These are phyloP conservation scores for Microstroma glucosiphilum DNA, from an alignment of 1,284 basidiomycete species.

Conservation along the genomic window DNA sequence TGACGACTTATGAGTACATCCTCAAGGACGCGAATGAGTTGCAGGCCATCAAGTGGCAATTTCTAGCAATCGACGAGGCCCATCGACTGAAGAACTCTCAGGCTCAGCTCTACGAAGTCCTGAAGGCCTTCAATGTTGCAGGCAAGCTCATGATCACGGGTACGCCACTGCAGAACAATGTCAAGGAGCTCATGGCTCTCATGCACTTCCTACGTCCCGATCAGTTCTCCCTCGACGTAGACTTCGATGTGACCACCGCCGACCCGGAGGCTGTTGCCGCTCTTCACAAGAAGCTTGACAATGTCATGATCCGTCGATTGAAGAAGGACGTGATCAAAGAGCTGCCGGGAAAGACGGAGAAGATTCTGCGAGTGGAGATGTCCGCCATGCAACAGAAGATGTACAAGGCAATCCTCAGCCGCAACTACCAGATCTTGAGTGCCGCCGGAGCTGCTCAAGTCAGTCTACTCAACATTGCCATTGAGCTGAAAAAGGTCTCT, in stretches of 20 bases:
- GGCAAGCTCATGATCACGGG: constrained; percentile 95
- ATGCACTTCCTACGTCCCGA: constrained; percentile 99
- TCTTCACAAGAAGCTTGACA: constrained; percentile 84
- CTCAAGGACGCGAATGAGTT: constrained; percentile 91
- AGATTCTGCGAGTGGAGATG: constrained; percentile 97
- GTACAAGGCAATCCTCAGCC: constrained; percentile 96
- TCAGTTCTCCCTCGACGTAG: constrained; percentile 72
- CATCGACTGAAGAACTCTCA: constrained; percentile 98
- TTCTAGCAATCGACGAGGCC: constrained; percentile 99
- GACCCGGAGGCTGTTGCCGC: constrained; percentile 63
- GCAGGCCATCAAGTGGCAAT: constrained; percentile 90
- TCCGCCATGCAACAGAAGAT: constrained; percentile 92
- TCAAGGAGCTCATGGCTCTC: constrained; percentile 89
- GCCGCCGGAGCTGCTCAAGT: constrained; percentile 72
- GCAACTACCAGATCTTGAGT: constrained; percentile 88
- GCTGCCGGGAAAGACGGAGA: constrained; percentile 94
- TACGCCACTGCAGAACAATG: constrained; percentile 97
- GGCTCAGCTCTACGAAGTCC: constrained; percentile 90
- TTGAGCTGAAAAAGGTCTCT: constrained; percentile 51
- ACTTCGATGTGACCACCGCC: constrained; percentile 73
- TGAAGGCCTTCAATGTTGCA: constrained; percentile 78
- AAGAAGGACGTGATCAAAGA: constrained; percentile 98
- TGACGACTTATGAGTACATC: constrained; percentile 99
- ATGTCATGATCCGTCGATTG: constrained; percentile 86
- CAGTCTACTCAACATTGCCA: constrained; percentile 60